Percentiles rank a stretch among this genome's conserved stretches.
phyloP scores from a whole-genome alignment of 176 grass and related monocot genomes.

The Paspalum notatum region DNA sequence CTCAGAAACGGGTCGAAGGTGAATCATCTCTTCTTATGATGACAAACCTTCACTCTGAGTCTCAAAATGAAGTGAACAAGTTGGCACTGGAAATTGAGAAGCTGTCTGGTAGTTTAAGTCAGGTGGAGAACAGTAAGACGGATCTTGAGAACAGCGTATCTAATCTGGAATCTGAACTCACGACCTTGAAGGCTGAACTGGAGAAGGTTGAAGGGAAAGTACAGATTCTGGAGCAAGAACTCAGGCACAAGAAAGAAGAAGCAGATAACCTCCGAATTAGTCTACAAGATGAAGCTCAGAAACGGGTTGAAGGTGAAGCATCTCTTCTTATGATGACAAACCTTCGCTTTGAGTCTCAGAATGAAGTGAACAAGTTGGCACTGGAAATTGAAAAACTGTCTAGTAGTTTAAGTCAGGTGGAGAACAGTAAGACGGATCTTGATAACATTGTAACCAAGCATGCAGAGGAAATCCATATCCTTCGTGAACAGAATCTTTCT shows the following conservation, averaged over 20 bases:
- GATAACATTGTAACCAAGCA: conserved; percentile 59
- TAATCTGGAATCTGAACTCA: conserved; percentile 49
- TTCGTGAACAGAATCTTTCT: conserved; percentile 50
- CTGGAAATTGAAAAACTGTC: conserved; percentile 47
- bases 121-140: conserved; percentile 56
- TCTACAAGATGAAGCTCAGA: conserved; percentile 48
- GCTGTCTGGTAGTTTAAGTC: conserved; percentile 55
- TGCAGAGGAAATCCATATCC: conserved; percentile 43
- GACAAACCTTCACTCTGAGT: conserved; percentile 39
- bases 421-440: conserved; percentile 60
- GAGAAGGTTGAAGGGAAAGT: conserved; percentile 56
- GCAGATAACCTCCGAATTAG: conserved; percentile 47
- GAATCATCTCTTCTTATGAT: conserved; percentile 49
- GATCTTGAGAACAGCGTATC: conserved; percentile 63
- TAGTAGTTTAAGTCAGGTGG: conserved; percentile 52
- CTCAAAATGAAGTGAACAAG: conserved; percentile 51
- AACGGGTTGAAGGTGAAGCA: conserved; percentile 46
- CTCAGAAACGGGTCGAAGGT: conserved; percentile 44
- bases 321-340: conserved; percentile 46
- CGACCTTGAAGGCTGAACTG: conserved; percentile 46
- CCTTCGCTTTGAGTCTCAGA: conserved; percentile 46
- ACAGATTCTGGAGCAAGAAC: conserved; percentile 51
- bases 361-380: conserved; percentile 47
- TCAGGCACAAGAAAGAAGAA: conserved; percentile 53
- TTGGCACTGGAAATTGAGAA: conserved; percentile 49